These are phyloP conservation scores for Cladorrhinum samala DNA, from an alignment of 495 filamentous ascomycete genomes.

Conservation along the genomic window DNA sequence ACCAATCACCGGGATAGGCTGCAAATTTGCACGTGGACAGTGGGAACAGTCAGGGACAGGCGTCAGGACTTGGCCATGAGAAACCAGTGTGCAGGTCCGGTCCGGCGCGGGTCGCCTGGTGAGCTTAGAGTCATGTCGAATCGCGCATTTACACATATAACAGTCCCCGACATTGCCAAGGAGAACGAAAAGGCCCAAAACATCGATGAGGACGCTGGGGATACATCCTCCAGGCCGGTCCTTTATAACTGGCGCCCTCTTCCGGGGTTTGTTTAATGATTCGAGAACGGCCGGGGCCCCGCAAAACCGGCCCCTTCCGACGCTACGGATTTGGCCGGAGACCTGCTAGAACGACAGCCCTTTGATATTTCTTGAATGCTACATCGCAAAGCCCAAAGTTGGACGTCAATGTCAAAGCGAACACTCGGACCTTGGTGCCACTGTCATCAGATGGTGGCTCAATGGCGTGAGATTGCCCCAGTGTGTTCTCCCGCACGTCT, in stretches of 20 bases:
- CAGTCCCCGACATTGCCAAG: too few species aligned
- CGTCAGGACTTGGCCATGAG: too few species aligned
- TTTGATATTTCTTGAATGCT: too few species aligned
- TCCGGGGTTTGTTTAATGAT: not conserved
- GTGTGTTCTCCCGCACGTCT: too few species aligned
- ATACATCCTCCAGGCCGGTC: not conserved
- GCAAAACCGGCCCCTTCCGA: slow-evolving; percentile 4
- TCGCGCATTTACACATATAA: not conserved
- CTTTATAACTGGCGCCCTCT: not conserved
- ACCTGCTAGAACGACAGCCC: not conserved
- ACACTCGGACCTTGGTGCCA: not conserved
- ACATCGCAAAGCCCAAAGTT: not conserved
- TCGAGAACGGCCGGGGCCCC: slow-evolving; percentile 1
- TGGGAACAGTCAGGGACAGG: not conserved
- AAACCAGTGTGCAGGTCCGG: not conserved
- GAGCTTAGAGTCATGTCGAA: not conserved
- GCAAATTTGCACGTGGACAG: not conserved
- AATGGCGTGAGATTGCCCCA: not conserved
- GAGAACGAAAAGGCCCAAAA: too few species aligned
- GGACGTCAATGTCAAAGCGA: not conserved
- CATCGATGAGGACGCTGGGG: too few species aligned
- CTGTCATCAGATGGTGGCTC: too few species aligned
- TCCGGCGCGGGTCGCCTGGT: not conserved
- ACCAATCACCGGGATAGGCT: not conserved
- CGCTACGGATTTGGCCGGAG: not conserved